A percentile compares a stretch with the other conserved stretches of the same genome.
Conservation (phyloP, 495 filamentous ascomycete species). For the Podospora sp. region DNA sequence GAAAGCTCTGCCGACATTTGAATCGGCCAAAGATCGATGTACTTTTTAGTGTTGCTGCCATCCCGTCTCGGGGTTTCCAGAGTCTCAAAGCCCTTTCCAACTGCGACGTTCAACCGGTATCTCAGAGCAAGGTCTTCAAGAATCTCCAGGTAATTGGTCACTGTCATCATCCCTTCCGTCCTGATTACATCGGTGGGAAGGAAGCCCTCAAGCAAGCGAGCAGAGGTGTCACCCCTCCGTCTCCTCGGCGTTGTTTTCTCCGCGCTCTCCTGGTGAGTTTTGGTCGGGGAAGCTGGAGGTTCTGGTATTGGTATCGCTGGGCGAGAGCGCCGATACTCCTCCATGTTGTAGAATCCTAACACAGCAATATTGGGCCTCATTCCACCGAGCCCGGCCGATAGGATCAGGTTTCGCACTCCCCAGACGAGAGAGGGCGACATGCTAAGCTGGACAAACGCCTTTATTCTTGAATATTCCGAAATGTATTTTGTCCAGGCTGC, state of each 20-base stretch:
- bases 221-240: constrained; percentile 48
- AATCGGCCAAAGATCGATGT: constrained; percentile 88
- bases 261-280: constrained; percentile 24
- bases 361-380: constrained; percentile 90
- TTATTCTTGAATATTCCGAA: constrained; percentile 77
- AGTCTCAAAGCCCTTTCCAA: constrained; percentile 79
- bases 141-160: constrained; percentile 75
- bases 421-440: constrained; percentile 82
- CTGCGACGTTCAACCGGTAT: constrained; percentile 80
- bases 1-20: constrained; percentile 78
- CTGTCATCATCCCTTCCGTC: constrained; percentile 63
- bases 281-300: constrained; percentile 30
- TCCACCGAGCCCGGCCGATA: constrained; percentile 82
- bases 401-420: constrained; percentile 79
- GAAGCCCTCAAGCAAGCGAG: constrained; percentile 48
- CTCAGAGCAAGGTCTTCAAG: constrained; percentile 79
- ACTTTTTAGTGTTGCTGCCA: constrained; percentile 66
- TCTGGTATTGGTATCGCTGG: constrained; percentile 40
- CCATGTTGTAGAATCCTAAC: constrained; percentile 72
- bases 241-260: constrained; percentile 33
- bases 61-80: constrained; percentile 68
- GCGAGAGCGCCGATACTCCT: constrained; percentile 62
- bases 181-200: constrained; percentile 65
- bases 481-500: constrained; percentile 83
- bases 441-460: constrained; percentile 85